These are phyloP conservation scores for Microstegium vimineum DNA, from an alignment of 176 grass and related monocot genomes.

Conservation along the genomic window DNA sequence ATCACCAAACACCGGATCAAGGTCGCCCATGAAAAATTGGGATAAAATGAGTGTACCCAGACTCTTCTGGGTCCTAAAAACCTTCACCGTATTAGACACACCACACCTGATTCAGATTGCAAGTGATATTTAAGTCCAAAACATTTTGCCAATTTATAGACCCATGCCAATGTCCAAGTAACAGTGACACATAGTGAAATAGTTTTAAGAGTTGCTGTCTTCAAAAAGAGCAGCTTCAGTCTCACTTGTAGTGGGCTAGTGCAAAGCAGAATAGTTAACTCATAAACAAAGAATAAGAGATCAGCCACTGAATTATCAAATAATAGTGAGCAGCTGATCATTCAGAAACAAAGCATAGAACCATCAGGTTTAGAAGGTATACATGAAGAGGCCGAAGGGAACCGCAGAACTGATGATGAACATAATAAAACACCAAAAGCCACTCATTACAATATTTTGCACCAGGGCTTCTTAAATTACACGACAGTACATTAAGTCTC, in stretches of 20 bases:
- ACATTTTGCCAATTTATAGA: background rate
- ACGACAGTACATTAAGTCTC: background rate
- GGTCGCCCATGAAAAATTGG: background rate
- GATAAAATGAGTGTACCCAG: background rate
- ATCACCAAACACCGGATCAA: background rate
- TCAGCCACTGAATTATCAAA: background rate
- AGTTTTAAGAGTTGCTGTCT: background rate
- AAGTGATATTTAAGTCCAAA: background rate
- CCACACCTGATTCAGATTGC: background rate
- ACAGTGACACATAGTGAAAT: background rate
- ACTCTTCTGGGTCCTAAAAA: background rate
- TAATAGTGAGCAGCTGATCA: background rate
- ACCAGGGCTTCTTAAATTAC: background rate
- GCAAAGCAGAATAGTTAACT: background rate
- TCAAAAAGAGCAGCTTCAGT: background rate
- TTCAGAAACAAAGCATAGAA: background rate
- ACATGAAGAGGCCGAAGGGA: background rate
- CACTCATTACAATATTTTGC: background rate
- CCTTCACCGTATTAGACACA: background rate
- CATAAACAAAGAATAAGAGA: background rate
- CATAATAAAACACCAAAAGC: background rate
- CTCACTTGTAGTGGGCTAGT: background rate
- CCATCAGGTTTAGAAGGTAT: background rate
- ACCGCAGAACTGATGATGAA: background rate
- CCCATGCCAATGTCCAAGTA: background rate